Evolutionary conservation across 2,329 filamentous ascomycete species (phyloP).

Genomic region (Ophiostoma quercus): DNA sequence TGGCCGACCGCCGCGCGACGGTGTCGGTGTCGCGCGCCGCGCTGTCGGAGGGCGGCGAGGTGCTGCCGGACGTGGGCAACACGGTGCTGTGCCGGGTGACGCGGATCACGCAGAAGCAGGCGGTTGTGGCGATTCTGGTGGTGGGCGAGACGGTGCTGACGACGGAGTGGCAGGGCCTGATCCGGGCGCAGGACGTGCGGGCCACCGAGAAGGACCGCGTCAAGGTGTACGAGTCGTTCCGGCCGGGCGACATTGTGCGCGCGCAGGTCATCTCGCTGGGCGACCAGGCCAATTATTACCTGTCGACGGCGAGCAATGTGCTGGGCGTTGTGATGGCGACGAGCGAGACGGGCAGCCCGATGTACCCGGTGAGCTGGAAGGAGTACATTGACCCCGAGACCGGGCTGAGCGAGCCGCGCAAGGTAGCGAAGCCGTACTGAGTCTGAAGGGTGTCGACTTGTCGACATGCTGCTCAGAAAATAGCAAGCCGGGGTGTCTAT

Average conservation of each 20-base stretch:
- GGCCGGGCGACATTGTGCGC: constrained; percentile 85
- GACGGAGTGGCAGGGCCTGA: constrained; percentile 79
- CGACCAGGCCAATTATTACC: constrained; percentile 91
- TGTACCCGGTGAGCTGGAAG: constrained; percentile 93
- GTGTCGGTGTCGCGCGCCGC: constrained; percentile 51
- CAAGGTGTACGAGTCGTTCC: constrained; percentile 82
- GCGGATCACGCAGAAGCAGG: constrained; percentile 78
- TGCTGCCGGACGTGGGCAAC: constrained; percentile 75
- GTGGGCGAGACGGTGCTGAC: constrained; percentile 67
- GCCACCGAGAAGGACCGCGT: constrained; percentile 95
- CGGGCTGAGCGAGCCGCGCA: constrained; percentile 70
- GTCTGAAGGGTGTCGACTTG: background rate
- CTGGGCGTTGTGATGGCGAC: constrained; percentile 89
- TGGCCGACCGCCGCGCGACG: constrained; percentile 44
- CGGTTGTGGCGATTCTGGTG: constrained; percentile 78
- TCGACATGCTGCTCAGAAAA: background rate
- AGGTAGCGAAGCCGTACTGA: constrained; percentile 91
- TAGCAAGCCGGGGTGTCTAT: background rate
- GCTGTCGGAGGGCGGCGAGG: constrained; percentile 44
- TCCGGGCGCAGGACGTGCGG: constrained; percentile 83
- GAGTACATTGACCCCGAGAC: constrained; percentile 84
- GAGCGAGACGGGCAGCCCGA: constrained; percentile 80
- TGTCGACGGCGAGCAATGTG: constrained; percentile 87
- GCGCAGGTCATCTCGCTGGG: constrained; percentile 86
- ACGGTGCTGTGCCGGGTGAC: constrained; percentile 80